Evolutionary conservation across 768 basidiomycete genomes (phyloP).

Genomic region (Mycena pura): DNA sequence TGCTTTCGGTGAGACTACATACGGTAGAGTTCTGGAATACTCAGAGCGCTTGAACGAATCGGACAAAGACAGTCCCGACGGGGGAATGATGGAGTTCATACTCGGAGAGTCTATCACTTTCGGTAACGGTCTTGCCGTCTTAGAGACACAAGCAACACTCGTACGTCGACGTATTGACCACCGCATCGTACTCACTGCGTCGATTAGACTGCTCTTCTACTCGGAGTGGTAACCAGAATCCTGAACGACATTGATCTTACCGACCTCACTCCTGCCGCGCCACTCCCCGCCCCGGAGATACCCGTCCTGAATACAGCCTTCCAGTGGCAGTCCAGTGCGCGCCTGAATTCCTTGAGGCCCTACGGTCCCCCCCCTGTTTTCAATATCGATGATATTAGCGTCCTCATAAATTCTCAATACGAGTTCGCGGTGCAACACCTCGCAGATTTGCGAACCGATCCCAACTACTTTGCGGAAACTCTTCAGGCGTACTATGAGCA

Average conservation of each 20-base stretch:
- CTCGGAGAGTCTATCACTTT: slow-evolving; percentile 9
- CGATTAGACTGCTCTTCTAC: slow-evolving; percentile 4
- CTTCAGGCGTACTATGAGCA: slow-evolving; percentile 16
- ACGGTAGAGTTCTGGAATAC: slow-evolving; percentile 14
- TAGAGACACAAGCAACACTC: slow-evolving; percentile 4
- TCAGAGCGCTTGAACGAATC: neutral
- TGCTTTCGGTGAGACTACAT: slow-evolving; percentile 1
- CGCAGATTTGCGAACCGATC: slow-evolving; percentile 11
- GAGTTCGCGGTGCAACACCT: slow-evolving; percentile 16
- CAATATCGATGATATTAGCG: neutral
- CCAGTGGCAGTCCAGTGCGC: slow-evolving; percentile 18
- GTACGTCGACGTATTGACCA: neutral
- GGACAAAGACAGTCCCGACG: slow-evolving; percentile 6
- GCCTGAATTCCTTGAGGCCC: neutral
- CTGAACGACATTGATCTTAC: slow-evolving; percentile 7
- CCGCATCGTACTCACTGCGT: neutral
- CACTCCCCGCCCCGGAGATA: slow-evolving; percentile 5
- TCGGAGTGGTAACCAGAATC: slow-evolving; percentile 1
- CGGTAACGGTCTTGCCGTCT: slow-evolving; percentile 1
- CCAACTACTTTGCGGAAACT: slow-evolving; percentile 3
- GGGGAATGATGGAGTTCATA: neutral
- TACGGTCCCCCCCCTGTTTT: slow-evolving; percentile 8
- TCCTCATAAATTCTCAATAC: slow-evolving; percentile 6
- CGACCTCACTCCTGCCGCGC: neutral
- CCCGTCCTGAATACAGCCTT: neutral